Conservation (phyloP, 2,329 filamentous ascomycete species). For the Diplodia corticola region DNA sequence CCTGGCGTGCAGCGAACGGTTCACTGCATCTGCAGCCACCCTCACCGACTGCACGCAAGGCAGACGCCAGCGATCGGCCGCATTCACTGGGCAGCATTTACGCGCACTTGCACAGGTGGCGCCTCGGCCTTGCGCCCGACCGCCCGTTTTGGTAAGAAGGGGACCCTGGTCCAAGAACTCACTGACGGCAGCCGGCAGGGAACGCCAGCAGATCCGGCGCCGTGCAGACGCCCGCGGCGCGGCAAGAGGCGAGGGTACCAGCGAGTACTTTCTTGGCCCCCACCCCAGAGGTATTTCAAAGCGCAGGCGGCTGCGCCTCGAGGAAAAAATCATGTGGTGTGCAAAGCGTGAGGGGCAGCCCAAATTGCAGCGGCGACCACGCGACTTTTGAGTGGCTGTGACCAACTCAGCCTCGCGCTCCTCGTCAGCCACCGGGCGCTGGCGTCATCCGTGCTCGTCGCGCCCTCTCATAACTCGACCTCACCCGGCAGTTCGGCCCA, state of each 20-base stretch:
- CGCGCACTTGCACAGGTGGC: background rate
- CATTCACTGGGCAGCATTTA: constrained; percentile 1
- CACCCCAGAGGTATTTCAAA: background rate
- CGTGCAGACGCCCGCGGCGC: background rate
- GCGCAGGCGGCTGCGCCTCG: constrained; percentile 2
- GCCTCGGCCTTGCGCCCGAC: constrained; percentile 2
- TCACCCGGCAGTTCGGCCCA: background rate
- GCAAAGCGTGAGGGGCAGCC: background rate
- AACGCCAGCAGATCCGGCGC: background rate
- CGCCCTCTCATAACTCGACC: background rate
- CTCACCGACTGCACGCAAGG: background rate
- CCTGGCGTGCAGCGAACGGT: constrained; percentile 3
- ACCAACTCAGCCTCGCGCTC: constrained; percentile 1
- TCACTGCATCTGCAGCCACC: background rate
- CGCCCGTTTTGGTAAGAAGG: background rate
- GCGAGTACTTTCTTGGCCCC: background rate
- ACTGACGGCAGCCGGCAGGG: constrained; percentile 4
- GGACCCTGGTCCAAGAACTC: background rate
- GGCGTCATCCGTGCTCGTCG: constrained; percentile 11
- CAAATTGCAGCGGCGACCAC: background rate
- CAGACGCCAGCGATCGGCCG: background rate
- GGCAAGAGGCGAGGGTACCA: background rate
- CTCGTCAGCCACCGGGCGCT: constrained; percentile 7
- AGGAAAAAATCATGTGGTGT: constrained; percentile 2
- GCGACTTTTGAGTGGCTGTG: constrained; percentile 12